Base-by-base conservation (phyloP, 148 eudicot species). In the Dianthus caryophyllus region DNA sequence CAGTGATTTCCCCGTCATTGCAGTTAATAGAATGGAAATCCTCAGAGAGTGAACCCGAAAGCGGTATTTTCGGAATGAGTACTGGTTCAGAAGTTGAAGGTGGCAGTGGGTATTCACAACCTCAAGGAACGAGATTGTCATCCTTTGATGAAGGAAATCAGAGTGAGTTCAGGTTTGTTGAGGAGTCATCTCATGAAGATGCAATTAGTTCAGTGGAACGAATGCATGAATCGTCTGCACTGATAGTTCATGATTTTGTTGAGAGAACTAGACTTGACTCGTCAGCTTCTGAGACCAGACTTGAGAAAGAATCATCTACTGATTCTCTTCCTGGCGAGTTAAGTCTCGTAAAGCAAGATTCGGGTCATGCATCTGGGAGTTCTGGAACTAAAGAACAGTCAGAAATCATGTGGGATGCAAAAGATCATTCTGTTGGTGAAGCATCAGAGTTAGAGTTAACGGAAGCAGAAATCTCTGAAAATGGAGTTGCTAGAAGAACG, bases 341-440 rank as follows among this genome's bases (percentile, higher is more conserved):
- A 68, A 51, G 66, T 29, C 52, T 70, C 14, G 75, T 68, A 71
- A 76, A 78, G 68, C 80, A 70, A 29, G 77, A 79, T 27, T 82
- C 82, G 13, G 80, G 81, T 77, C 80, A 5, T 55, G 74, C 82
- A 44, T 76, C 85, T 75, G 75, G 54, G 61, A 72, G 73, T 58
- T 78, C 84, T 61, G 80, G 75, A 59, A 60, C 79, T 13, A 78
- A 76, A 66, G 95, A 83, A 64, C 89, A 86, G 49, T 79, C 83
- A 25, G 90, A 83, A 70, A 87, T 84, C 61, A 87, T 77, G 78
- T 84, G 85, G 85, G 79, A 87, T 64, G 84, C 75, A 24, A 80
- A 71, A 9, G 92, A 71, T 71, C 80, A 80, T 31, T 67, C 84
- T 61, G 63, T 50, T 61, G 78, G 68, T 36, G 81, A 71, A 56